Conservation (phyloP, 352 stramenopile genomes). For the Globisporangium camurandrum region DNA sequence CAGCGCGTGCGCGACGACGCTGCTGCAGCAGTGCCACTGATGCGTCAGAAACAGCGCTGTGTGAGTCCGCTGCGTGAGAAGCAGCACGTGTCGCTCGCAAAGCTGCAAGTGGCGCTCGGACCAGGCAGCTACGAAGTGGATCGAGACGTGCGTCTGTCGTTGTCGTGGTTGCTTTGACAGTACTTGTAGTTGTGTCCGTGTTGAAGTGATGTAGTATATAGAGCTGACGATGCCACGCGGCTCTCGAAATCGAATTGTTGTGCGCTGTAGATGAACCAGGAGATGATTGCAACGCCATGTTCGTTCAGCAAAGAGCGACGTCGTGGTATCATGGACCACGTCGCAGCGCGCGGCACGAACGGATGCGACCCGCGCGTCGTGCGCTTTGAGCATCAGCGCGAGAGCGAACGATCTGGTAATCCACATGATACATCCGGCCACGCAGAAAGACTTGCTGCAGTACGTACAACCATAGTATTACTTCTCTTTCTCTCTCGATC, state of each 20-base stretch:
- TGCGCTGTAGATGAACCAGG: conserved; percentile 27
- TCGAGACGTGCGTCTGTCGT: conserved; percentile 22
- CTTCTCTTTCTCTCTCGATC: not conserved
- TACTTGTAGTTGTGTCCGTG: not conserved
- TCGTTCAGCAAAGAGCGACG: conserved; percentile 40
- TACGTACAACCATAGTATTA: not conserved
- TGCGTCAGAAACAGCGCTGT: conserved; percentile 7
- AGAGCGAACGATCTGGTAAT: not conserved
- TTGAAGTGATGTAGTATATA: too few species aligned
- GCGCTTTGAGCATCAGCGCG: not conserved
- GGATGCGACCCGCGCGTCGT: conserved; percentile 14
- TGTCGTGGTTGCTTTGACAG: not conserved
- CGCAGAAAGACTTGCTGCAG: not conserved
- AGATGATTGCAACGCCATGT: conserved; percentile 32
- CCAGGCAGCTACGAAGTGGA: conserved; percentile 49
- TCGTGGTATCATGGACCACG: conserved; percentile 34
- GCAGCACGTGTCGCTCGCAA: conserved; percentile 11
- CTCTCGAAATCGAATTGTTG: not conserved
- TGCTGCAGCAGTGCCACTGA: not conserved
- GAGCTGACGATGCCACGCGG: too few species aligned
- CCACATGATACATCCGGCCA: not conserved
- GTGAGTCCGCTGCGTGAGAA: conserved; percentile 1
- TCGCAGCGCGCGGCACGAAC: conserved; percentile 10
- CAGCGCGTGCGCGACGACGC: conserved; percentile 7
- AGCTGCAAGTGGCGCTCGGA: conserved; percentile 29